Evolutionary conservation across 2,329 filamentous ascomycete species (phyloP).

Genomic region (Colletotrichum sp.): DNA sequence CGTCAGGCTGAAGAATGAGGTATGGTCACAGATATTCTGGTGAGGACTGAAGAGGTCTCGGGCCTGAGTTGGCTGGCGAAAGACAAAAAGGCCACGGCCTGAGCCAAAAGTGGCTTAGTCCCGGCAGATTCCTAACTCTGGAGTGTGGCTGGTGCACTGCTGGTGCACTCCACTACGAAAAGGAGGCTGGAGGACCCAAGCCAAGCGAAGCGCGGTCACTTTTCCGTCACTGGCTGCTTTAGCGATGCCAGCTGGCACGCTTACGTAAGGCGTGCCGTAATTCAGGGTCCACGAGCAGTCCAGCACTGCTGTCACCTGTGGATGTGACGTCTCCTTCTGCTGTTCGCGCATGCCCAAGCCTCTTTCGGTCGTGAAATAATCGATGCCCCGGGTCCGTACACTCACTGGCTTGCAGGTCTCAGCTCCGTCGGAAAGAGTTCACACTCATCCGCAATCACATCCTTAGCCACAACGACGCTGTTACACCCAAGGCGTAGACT

Average conservation of each 20-base stretch:
- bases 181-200: neutral
- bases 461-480: neutral
- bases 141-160: slow-evolving; percentile 6
- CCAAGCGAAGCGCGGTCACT: neutral
- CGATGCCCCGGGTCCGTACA: neutral
- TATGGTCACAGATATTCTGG: slow-evolving; percentile 20
- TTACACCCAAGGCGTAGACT: neutral
- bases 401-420: neutral
- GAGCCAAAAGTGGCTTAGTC: slow-evolving; percentile 21
- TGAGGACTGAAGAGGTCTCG: slow-evolving; percentile 18
- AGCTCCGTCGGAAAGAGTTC: neutral
- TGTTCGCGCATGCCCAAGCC: neutral
- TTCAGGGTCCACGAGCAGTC: neutral
- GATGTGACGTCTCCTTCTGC: neutral
- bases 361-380: neutral
- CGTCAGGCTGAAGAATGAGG: slow-evolving; percentile 21
- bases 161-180: neutral
- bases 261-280: neutral
- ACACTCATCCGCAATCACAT: neutral
- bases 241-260: neutral
- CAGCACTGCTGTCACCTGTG: neutral
- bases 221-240: neutral
- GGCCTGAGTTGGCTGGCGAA: slow-evolving; percentile 12
- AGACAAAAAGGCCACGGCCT: slow-evolving; percentile 13
- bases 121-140: slow-evolving; percentile 2